These are phyloP conservation scores for Schwanniomyces polymorphus DNA, from an alignment of 805 yeast genomes.

Conservation along the genomic window DNA sequence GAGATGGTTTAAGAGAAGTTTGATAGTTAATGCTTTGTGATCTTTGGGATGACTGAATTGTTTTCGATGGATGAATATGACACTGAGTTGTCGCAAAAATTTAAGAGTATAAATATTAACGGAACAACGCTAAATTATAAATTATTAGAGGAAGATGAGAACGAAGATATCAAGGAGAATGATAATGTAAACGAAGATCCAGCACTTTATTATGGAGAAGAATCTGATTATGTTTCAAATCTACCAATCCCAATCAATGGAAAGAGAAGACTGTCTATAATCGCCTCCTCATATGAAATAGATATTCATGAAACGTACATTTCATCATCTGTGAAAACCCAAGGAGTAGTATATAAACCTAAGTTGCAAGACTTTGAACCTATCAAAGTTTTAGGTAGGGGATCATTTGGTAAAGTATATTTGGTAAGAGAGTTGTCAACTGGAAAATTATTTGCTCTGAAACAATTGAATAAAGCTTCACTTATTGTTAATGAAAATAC, in stretches of 20 bases:
- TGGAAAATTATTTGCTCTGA: constrained; percentile 43
- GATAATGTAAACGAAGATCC: neutral
- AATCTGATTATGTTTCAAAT: constrained; percentile 12
- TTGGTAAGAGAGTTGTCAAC: constrained; percentile 37
- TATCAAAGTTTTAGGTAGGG: constrained; percentile 43
- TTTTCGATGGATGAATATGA: constrained; percentile 37
- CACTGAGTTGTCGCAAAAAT: constrained; percentile 2
- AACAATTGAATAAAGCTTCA: constrained; percentile 41
- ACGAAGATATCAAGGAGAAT: constrained; percentile 2
- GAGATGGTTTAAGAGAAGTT: neutral
- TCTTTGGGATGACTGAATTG: constrained; percentile 28
- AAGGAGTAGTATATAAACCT: constrained; percentile 18
- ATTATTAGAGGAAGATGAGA: constrained; percentile 11
- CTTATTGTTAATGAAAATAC: constrained; percentile 31
- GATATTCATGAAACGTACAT: constrained; percentile 31
- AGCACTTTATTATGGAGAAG: constrained; percentile 5
- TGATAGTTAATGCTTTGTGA: neutral
- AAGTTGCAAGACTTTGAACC: constrained; percentile 40
- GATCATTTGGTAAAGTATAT: constrained; percentile 44
- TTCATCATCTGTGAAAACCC: constrained; percentile 19
- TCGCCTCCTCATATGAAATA: constrained; percentile 35
- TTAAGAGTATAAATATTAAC: neutral
- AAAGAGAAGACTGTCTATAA: constrained; percentile 20
- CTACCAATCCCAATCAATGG: constrained; percentile 18
- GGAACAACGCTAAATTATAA: constrained; percentile 23